Conservation (phyloP, 805 yeast species). For the Sugiyamaella smithiae region DNA sequence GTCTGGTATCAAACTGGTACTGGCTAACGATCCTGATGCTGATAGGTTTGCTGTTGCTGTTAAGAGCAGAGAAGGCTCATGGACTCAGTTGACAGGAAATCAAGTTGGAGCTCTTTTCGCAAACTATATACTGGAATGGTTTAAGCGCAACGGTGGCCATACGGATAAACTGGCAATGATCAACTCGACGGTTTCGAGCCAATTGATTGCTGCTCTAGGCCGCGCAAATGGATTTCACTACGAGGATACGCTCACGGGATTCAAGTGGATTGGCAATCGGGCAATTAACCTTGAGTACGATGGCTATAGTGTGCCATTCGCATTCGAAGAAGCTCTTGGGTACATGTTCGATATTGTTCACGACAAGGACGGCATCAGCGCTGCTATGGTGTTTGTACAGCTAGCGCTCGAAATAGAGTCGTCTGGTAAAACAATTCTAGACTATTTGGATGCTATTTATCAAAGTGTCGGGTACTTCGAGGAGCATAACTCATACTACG, state of each 20-base stretch:
- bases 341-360: slow-evolving; percentile 81
- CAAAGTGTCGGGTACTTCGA: slow-evolving; percentile 73
- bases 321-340: slow-evolving; percentile 94
- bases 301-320: slow-evolving; percentile 79
- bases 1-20: slow-evolving; percentile 50
- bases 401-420: slow-evolving; percentile 53
- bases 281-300: slow-evolving; percentile 65
- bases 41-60: slow-evolving; percentile 87
- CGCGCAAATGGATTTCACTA: slow-evolving; percentile 54
- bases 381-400: slow-evolving; percentile 72
- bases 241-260: slow-evolving; percentile 88
- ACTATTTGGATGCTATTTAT: slow-evolving; percentile 57
- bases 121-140: slow-evolving; percentile 47
- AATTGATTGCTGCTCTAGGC: slow-evolving; percentile 71
- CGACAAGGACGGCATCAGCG: slow-evolving; percentile 92
- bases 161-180: slow-evolving; percentile 53
- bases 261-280: slow-evolving; percentile 94
- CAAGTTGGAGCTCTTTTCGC: slow-evolving; percentile 89
- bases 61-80: slow-evolving; percentile 42
- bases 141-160: slow-evolving; percentile 19
- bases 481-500: slow-evolving; percentile 84
- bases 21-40: slow-evolving; percentile 97
- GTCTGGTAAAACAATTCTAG: slow-evolving; percentile 41
- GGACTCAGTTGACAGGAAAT: slow-evolving; percentile 88
- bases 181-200: slow-evolving; percentile 92